Conservation (phyloP, 164 flowering plant genomes). For the Magnolia officinalis region DNA sequence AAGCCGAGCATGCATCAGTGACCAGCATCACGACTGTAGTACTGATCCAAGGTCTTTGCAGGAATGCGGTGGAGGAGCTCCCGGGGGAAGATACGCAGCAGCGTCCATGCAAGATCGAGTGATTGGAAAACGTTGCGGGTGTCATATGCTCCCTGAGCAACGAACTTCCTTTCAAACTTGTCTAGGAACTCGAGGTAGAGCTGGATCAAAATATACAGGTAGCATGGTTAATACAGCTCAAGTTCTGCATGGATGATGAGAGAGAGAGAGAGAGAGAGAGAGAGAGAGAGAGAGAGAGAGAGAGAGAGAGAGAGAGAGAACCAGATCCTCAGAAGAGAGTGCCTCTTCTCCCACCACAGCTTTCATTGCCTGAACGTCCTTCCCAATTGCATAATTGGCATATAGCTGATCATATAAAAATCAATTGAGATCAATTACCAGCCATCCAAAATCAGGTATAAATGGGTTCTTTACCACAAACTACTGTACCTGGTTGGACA, state of each 20-base stretch:
- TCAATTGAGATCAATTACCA: not conserved
- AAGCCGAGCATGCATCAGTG: conserved; percentile 24
- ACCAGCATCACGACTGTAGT: conserved; percentile 66
- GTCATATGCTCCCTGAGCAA: conserved; percentile 91
- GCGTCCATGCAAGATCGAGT: conserved; percentile 95
- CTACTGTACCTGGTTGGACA: conserved; percentile 82
- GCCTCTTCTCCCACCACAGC: conserved; percentile 99
- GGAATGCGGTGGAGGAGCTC: conserved; percentile 99
- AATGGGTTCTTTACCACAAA: not conserved
- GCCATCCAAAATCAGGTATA: not conserved
- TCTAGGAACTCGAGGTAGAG: conserved; percentile 91
- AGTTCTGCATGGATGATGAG: not conserved
- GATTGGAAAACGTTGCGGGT: conserved; percentile 96
- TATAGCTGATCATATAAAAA: conserved; percentile 48
- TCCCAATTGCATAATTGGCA: conserved; percentile 99
- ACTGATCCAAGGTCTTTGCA: conserved; percentile 87
- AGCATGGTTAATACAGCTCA: not conserved
- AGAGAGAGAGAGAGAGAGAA: conserved; percentile 25
- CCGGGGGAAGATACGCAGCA: conserved; percentile 93
- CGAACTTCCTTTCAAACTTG: conserved; percentile 94
- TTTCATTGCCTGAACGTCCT: conserved; percentile 99
- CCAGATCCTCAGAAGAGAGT: conserved; percentile 97
- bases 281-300: conserved; percentile 10
- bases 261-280: conserved; percentile 6
- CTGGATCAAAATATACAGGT: conserved; percentile 44